Evolutionary conservation across 441 rosid species (phyloP), one percentile per base, ranked within the genome.

Genomic region (Adansonia madagascariensis): DNA sequence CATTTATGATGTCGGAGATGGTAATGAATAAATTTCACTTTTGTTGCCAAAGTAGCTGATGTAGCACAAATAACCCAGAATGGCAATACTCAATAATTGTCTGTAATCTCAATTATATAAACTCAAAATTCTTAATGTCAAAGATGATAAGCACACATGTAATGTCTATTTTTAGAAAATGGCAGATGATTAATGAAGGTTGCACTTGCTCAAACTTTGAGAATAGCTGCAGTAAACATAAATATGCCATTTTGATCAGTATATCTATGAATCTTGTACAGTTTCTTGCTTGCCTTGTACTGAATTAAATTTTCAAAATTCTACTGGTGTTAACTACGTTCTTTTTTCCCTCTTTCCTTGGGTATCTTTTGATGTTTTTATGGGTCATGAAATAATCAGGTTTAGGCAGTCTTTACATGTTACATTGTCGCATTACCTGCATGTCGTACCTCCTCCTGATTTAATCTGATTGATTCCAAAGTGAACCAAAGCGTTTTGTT

Each of bases 271-370:
- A 47, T 68, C 57, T 68, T 68, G 73, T 68, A 14, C 18, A 22
- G 7, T 4, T 20, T 39, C 31, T 59, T 56, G 35, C 12, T 59
- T 12, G 12, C 39, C 20, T 18, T 71, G 2, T 35, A 22, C 39
- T 71, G 27, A 8, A 57, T 12, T 73, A 18, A 41, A 59, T 17
- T 57, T 55, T 73, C 53, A 59, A 57, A 71, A 43, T 72, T 56
- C 46, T 14, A 7, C 11, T 12, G 20, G 24, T 72, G 39, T 43
- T 73, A 31, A 11, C 76, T 20, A 41, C 20, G 6, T 7, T 31
- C 4, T 9, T 56, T 55, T 44, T 17, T 1, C 18, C 50, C 50
- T 6, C 14, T 18, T 56, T 35, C 49, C 35, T 18, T 31, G 31
- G 49, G 15, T 18, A 50, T 18, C 11, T 18, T 73, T 43, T 41